Conservation (phyloP, 768 basidiomycete genomes). For the Rhodotorula babjevae region DNA sequence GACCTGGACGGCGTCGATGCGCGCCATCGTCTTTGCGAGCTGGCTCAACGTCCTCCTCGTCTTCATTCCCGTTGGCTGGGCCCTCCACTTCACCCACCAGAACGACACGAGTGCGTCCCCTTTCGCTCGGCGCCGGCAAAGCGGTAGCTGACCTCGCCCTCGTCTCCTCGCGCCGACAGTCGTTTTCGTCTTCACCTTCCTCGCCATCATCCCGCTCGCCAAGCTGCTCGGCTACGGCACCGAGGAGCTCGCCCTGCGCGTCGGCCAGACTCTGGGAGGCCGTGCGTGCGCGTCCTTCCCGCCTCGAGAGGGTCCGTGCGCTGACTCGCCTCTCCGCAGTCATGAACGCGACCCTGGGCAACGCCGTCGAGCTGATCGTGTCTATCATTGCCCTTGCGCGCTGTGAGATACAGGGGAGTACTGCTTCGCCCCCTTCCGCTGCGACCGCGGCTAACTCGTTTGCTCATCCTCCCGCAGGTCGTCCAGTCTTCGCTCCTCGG, state of each 20-base stretch:
- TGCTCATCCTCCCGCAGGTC: constrained; percentile 47
- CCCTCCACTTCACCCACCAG: constrained; percentile 12
- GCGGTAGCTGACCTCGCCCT: too few relatives aligned
- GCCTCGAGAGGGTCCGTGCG: too few relatives aligned
- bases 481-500: constrained; percentile 68
- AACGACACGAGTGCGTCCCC: constrained; percentile 22
- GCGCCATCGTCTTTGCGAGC: constrained; percentile 32
- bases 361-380: constrained; percentile 44
- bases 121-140: too few relatives aligned
- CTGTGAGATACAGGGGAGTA: constrained; percentile 55
- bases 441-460: too few relatives aligned
- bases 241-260: constrained; percentile 73
- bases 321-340: constrained; percentile 43
- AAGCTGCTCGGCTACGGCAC: constrained; percentile 56
- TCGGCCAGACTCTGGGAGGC: constrained; percentile 59
- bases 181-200: constrained; percentile 29
- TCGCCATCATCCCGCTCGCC: constrained; percentile 35
- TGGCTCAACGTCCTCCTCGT: constrained; percentile 43
- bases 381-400: constrained; percentile 64
- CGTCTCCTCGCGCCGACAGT: not conserved
- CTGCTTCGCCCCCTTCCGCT: too few relatives aligned
- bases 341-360: constrained; percentile 64
- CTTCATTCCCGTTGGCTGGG: constrained; percentile 38
- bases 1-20: constrained; percentile 1
- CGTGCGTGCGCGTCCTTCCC: constrained; percentile 29